phyloP scores from a whole-genome alignment of 768 basidiomycete genomes.

The Lentinula lateritia region DNA sequence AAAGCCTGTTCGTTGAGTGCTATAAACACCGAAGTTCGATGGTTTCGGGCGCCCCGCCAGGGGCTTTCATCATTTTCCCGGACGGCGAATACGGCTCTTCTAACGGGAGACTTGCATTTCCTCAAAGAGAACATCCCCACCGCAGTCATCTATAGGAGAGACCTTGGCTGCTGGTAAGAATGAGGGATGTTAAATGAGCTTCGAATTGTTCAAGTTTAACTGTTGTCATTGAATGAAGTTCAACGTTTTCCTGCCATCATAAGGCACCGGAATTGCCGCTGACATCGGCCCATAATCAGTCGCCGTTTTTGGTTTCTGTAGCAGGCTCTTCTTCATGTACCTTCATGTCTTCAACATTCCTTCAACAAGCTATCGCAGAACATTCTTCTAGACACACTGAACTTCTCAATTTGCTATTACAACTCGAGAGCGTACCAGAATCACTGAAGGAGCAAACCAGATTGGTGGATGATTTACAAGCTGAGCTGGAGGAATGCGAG shows the following conservation, averaged over 20 bases:
- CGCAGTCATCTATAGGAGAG: too few relatives aligned
- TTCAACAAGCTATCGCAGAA: constrained; percentile 5
- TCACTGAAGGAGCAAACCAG: not conserved
- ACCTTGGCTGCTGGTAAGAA: too few relatives aligned
- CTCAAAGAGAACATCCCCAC: too few relatives aligned
- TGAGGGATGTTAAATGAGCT: too few relatives aligned
- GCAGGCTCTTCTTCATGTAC: not conserved
- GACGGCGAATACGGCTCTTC: too few relatives aligned
- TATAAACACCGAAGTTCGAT: too few relatives aligned
- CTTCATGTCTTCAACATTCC: constrained; percentile 5
- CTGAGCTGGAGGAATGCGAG: constrained; percentile 1
- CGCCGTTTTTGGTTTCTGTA: not conserved
- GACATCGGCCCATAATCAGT: not conserved
- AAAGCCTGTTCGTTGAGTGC: too few relatives aligned
- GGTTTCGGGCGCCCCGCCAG: too few relatives aligned
- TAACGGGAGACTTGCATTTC: too few relatives aligned
- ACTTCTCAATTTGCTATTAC: not conserved
- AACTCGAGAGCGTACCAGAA: not conserved
- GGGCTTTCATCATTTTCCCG: too few relatives aligned
- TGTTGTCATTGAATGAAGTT: too few relatives aligned
- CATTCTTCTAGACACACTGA: constrained; percentile 1
- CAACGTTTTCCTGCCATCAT: not conserved
- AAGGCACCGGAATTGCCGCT: not conserved
- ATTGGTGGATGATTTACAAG: not conserved
- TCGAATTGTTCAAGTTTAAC: too few relatives aligned